Conservation (phyloP, 176 grass and related monocot genomes). For the Tuctoria greenei region DNA sequence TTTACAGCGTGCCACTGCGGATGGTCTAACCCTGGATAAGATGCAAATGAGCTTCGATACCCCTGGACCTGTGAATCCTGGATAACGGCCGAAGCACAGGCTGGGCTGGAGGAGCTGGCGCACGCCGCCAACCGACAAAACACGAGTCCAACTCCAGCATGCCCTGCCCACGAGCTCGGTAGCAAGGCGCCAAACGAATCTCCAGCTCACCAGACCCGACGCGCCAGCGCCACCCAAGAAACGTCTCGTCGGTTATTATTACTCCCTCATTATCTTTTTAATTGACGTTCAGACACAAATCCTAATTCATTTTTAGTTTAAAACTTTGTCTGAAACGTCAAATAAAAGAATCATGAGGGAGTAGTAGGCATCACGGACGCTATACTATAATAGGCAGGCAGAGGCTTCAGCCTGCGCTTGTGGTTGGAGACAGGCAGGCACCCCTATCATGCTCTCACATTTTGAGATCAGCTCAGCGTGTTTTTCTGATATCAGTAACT, state of each 20-base stretch:
- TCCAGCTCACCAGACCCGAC: constrained; percentile 2
- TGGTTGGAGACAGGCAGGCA: background rate
- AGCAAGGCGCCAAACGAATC: constrained; percentile 12
- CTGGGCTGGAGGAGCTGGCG: background rate
- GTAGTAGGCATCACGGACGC: background rate
- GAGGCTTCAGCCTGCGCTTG: background rate
- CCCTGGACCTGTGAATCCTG: background rate
- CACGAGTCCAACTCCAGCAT: constrained; percentile 16
- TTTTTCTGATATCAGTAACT: too few species aligned
- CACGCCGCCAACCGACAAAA: constrained; percentile 15
- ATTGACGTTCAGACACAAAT: too few species aligned
- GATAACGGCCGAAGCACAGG: background rate
- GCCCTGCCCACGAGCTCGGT: background rate
- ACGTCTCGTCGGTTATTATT: background rate
- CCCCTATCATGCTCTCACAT: too few species aligned
- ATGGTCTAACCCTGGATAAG: background rate
- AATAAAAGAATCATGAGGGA: too few species aligned
- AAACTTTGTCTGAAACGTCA: too few species aligned
- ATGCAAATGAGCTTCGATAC: background rate
- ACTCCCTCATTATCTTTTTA: too few species aligned
- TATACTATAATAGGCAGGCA: background rate
- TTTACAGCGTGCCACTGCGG: too few species aligned
- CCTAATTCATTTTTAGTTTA: too few species aligned
- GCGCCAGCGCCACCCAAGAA: background rate
- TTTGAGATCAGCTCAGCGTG: background rate